These are phyloP conservation scores for Geotrichum candidum DNA, from an alignment of 1,139 yeast species.

Conservation along the genomic window DNA sequence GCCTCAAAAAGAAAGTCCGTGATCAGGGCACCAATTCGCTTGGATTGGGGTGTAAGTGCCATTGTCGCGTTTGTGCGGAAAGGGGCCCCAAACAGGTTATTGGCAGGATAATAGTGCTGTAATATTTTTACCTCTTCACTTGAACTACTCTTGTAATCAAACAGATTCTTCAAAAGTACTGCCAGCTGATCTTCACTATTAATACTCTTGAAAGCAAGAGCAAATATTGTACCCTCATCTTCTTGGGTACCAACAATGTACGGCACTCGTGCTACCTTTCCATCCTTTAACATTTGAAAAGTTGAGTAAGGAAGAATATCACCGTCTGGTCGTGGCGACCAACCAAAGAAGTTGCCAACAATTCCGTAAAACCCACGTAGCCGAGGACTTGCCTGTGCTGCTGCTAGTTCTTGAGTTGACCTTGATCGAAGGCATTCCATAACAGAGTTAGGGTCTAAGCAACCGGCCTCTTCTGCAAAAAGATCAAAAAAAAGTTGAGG, in stretches of 20 bases:
- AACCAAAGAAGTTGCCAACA: slow-evolving; percentile 16
- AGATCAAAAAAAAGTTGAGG: slow-evolving; percentile 13
- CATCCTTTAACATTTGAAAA: slow-evolving; percentile 16
- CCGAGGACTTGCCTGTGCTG: slow-evolving; percentile 15
- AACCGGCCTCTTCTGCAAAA: slow-evolving; percentile 16
- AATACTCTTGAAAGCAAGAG: slow-evolving; percentile 8
- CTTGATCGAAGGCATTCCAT: slow-evolving; percentile 21
- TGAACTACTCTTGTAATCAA: not conserved
- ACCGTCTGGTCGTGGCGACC: slow-evolving; percentile 22
- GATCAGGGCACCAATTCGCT: slow-evolving; percentile 21
- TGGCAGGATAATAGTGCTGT: slow-evolving; percentile 18
- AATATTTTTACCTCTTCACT: not conserved
- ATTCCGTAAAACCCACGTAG: slow-evolving; percentile 1
- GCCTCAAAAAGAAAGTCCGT: slow-evolving; percentile 23
- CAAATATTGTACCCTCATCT: slow-evolving; percentile 23
- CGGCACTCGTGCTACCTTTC: slow-evolving; percentile 21
- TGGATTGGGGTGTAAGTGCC: slow-evolving; percentile 19
- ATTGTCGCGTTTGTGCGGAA: slow-evolving; percentile 19
- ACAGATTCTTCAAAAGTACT: not conserved
- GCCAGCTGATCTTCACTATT: not conserved
- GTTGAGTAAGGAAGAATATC: slow-evolving; percentile 20
- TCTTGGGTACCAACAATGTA: slow-evolving; percentile 23
- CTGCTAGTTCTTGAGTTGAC: slow-evolving; percentile 10
- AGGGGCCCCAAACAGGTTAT: slow-evolving; percentile 23
- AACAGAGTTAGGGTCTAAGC: slow-evolving; percentile 15